These are phyloP conservation scores for Pterothamnion heteromorphum DNA, from an alignment of 31 red algal species.

Conservation along the genomic window DNA sequence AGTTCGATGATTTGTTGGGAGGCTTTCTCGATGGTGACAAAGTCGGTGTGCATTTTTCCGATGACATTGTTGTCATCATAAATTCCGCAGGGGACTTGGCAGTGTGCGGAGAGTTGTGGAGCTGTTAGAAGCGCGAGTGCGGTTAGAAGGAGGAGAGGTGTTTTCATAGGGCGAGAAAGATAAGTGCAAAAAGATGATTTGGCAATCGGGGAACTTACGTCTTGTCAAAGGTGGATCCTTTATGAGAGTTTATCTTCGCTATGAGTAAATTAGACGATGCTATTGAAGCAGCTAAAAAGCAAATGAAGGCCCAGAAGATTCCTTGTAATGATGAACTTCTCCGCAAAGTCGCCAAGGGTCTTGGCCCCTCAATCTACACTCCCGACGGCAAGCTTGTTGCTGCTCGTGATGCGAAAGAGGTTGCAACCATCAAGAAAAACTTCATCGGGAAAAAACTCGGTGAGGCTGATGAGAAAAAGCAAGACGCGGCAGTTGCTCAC, in stretches of 20 bases:
- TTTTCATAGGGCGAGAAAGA: too few relatives aligned
- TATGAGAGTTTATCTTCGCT: too few relatives aligned
- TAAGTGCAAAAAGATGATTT: too few relatives aligned
- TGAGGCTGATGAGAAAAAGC: background rate
- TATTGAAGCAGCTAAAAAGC: background rate
- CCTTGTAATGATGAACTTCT: background rate
- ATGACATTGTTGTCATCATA: background rate
- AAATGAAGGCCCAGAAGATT: background rate
- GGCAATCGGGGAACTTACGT: too few relatives aligned
- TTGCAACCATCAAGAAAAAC: background rate
- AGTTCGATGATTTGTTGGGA: background rate
- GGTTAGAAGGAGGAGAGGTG: too few relatives aligned
- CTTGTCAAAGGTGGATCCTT: too few relatives aligned
- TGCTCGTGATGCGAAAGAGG: background rate
- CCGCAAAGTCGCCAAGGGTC: background rate
- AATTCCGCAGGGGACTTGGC: background rate
- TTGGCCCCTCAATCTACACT: conserved; percentile 8
- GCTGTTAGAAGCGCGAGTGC: too few relatives aligned
- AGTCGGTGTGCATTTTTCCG: background rate
- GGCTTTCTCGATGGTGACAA: background rate
- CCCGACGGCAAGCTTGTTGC: background rate
- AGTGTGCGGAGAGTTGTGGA: background rate
- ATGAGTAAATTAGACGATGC: conserved; percentile 2
- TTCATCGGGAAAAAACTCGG: background rate
- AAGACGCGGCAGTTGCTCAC: background rate